Base-by-base conservation (phyloP, 2,329 filamentous ascomycete genomes). In the Fusarium coffeatum region DNA sequence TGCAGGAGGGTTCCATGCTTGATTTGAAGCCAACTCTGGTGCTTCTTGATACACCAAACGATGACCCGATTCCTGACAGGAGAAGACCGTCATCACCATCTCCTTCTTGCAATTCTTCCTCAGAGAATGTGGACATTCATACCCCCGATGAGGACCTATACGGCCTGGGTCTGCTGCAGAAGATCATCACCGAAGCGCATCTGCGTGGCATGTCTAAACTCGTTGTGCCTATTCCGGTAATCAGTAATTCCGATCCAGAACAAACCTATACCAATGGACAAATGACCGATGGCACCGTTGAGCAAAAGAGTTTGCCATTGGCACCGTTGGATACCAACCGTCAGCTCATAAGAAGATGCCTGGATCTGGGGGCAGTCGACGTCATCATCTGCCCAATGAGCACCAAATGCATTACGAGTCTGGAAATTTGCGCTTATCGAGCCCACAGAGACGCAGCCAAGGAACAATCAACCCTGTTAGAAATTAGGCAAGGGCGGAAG, bases 291-390 rank as follows among this genome's bases (percentile, higher is more conserved):
- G 79, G 78, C 63, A 73, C 80, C 27, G 78, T 80, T 28, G 83
- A 84, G 64, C 82, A 72, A 20, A 69, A 69, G 11, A 27, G 66
- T 25, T 79, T 62, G 18, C 55, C 76, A 8, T 54, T 75, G 46
- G 72, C 63, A 30, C 71, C 72, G 28, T 71, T 80, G 23, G 74
- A 77, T 25, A 69, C 73, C 30, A 77, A 80, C 59, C 80, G 80
- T 53, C 76, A 71, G 43, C 79, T 87, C 56, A 84, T 94, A 64
- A 87, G 90, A 72, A 89, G 86, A 74, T 97, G 93, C 76, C 82
- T 98, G 25, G 93, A 97, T 76, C 89, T 92, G 6, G 96, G 96
- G 37, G 95, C 95, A 13, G 86, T 92, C 30, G 95, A 98, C 79
- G 93, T 97, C 50, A 85, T 98, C 68, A 88, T 90, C 27, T 93